phyloP scores from a whole-genome alignment of 164 flowering plant species.

The Brasenia schreberi region DNA sequence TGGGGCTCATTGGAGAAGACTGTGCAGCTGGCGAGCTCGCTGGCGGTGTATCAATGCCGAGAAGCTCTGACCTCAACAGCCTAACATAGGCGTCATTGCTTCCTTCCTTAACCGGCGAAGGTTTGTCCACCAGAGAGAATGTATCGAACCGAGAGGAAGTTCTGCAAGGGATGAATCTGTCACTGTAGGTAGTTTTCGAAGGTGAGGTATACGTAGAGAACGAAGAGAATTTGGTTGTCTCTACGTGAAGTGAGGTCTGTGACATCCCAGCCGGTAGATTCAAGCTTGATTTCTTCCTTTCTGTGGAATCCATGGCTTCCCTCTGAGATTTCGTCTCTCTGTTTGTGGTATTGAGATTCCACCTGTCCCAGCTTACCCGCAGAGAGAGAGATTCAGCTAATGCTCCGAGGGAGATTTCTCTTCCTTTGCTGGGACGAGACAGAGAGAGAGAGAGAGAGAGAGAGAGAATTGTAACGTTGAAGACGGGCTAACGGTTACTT shows the following conservation, averaged over 20 bases:
- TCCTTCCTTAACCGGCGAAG: slow-evolving; percentile 75
- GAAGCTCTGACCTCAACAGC: slow-evolving; percentile 66
- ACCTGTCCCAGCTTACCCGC: not conserved
- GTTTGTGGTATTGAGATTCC: not conserved
- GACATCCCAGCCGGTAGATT: slow-evolving; percentile 89
- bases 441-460: not conserved
- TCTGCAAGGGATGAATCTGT: slow-evolving; percentile 92
- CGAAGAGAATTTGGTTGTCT: slow-evolving; percentile 28
- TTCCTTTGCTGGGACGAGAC: not conserved
- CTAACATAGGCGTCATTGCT: slow-evolving; percentile 68
- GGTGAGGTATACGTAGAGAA: slow-evolving; percentile 46
- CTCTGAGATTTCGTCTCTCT: not conserved
- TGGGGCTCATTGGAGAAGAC: slow-evolving; percentile 68
- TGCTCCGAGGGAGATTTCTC: not conserved
- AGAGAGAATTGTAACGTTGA: slow-evolving; percentile 3
- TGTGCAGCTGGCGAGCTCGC: slow-evolving; percentile 67
- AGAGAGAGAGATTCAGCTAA: too few species aligned
- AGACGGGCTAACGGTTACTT: not conserved
- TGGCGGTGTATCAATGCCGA: slow-evolving; percentile 61
- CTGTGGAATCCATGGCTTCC: slow-evolving; percentile 17
- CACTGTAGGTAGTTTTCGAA: slow-evolving; percentile 56
- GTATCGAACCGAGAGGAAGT: slow-evolving; percentile 87
- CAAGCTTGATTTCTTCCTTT: slow-evolving; percentile 45
- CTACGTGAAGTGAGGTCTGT: slow-evolving; percentile 44
- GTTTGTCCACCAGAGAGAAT: slow-evolving; percentile 64